Conservation (phyloP, 208 protist genomes). For the Porcisia hertigi region DNA sequence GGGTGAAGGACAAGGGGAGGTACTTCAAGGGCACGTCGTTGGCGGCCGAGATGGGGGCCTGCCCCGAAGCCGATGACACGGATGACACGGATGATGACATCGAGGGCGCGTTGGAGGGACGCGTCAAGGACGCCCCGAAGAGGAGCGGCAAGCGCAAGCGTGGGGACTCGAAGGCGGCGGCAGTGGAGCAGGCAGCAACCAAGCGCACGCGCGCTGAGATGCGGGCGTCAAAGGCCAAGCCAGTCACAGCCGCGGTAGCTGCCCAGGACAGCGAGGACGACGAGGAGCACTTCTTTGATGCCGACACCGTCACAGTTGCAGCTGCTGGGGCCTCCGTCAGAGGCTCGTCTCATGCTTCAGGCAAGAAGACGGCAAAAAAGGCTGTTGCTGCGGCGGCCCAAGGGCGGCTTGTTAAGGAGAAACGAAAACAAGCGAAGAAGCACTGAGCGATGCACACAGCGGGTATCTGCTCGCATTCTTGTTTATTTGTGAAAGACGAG, state of each 20-base stretch:
- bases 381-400: background rate
- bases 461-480: constrained; percentile 3
- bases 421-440: constrained; percentile 36
- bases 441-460: background rate
- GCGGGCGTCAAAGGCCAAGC: constrained; percentile 9
- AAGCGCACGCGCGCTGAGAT: constrained; percentile 21
- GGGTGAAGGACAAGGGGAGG: constrained; percentile 69
- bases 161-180: constrained; percentile 4
- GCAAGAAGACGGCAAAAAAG: constrained; percentile 4
- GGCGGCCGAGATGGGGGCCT: constrained; percentile 42
- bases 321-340: background rate
- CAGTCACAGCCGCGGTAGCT: background rate
- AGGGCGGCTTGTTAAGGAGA: constrained; percentile 7
- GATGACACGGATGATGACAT: constrained; percentile 30
- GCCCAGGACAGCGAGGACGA: constrained; percentile 43
- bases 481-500: background rate
- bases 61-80: constrained; percentile 20
- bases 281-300: constrained; percentile 76
- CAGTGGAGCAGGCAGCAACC: constrained; percentile 4
- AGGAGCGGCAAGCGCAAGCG: constrained; percentile 24
- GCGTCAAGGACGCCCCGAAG: constrained; percentile 14
- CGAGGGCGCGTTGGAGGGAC: constrained; percentile 5
- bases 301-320: constrained; percentile 34
- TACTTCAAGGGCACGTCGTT: constrained; percentile 88
- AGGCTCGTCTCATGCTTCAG: background rate